Conservation (phyloP, 2,329 filamentous ascomycete species). For the Xylogone sp. region DNA sequence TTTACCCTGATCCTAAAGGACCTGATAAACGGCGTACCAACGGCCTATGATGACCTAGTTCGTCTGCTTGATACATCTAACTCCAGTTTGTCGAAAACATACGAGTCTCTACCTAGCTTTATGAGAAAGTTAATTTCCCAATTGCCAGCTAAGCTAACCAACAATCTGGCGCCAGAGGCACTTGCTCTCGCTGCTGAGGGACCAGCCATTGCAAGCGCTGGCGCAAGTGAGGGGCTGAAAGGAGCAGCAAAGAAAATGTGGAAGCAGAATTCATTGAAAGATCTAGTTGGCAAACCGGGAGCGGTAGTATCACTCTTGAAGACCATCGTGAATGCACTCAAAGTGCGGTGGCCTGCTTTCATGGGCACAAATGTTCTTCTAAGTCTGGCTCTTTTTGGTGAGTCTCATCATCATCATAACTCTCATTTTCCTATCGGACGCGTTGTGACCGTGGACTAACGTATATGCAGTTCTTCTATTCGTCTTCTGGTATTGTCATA, state of each 20-base stretch:
- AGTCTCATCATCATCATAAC: constrained; percentile 33
- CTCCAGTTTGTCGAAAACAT: constrained; percentile 54
- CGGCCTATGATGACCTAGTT: constrained; percentile 85
- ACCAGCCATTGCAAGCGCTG: constrained; percentile 34
- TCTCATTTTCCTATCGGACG: neutral
- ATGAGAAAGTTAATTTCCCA: constrained; percentile 83
- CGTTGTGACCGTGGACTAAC: constrained; percentile 1
- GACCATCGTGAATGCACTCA: constrained; percentile 86
- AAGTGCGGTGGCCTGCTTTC: constrained; percentile 83
- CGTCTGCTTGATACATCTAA: constrained; percentile 57
- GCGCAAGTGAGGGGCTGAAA: constrained; percentile 31
- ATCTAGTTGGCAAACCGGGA: constrained; percentile 82
- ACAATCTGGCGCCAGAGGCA: constrained; percentile 73
- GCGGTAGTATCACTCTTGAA: constrained; percentile 79
- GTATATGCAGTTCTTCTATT: constrained; percentile 67
- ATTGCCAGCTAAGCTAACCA: constrained; percentile 77
- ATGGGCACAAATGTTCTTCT: constrained; percentile 89
- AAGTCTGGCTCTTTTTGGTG: constrained; percentile 83
- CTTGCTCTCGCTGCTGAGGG: constrained; percentile 75
- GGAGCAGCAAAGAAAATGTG: constrained; percentile 64
- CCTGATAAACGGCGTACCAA: constrained; percentile 86
- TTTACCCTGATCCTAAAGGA: constrained; percentile 94
- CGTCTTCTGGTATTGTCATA: constrained; percentile 97
- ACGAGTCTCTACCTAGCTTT: constrained; percentile 68
- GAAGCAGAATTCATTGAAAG: constrained; percentile 68